phyloP scores from a whole-genome alignment of 768 basidiomycete species.

The Podaxis rugospora region DNA sequence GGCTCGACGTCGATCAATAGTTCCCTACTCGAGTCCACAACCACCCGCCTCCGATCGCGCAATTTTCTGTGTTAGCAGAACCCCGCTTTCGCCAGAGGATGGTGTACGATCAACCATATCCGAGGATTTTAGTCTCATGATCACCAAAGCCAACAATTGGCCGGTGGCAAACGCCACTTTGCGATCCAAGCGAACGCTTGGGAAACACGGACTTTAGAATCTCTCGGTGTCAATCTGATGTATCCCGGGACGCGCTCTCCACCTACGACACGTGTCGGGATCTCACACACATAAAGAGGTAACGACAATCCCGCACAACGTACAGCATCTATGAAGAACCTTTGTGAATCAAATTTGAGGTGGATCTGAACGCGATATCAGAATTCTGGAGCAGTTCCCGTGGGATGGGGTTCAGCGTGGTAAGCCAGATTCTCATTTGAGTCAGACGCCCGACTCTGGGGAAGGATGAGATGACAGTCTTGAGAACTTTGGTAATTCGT shows the following conservation, averaged over 20 bases:
- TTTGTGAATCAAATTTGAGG: neutral
- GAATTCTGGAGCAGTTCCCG: neutral
- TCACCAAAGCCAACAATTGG: neutral
- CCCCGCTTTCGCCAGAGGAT: neutral
- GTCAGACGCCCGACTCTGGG: neutral
- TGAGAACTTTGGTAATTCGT: neutral
- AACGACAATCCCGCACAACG: neutral
- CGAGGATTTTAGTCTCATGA: slow-evolving; percentile 4
- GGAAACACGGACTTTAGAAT: neutral
- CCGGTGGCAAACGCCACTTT: neutral
- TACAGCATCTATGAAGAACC: neutral
- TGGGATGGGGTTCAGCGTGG: neutral
- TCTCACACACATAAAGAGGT: neutral
- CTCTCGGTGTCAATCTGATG: neutral
- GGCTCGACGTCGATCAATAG: neutral
- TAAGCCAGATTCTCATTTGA: neutral
- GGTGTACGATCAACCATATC: neutral
- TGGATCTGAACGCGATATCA: neutral
- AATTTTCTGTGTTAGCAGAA: neutral
- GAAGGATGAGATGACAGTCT: neutral
- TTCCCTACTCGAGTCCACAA: slow-evolving; percentile 10
- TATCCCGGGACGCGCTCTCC: neutral
- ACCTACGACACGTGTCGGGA: neutral
- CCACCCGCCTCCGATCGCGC: neutral
- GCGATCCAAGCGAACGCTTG: neutral